Evolutionary conservation across 306 rosid genomes (phyloP).

Genomic region (Phaseolus lunatus): DNA sequence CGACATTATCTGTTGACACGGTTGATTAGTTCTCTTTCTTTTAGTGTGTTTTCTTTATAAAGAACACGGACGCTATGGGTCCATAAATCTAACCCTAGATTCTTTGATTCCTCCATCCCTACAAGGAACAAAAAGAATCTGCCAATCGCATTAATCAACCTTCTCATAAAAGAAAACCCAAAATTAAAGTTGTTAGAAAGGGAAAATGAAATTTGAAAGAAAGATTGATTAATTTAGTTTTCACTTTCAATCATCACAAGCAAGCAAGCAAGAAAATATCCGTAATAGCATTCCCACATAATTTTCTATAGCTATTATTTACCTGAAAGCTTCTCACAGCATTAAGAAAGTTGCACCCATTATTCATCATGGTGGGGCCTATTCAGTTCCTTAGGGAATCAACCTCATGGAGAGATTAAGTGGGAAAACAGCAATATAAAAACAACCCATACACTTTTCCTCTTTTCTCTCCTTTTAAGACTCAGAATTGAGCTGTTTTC

Average conservation of each 20-base stretch:
- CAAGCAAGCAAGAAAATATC: slow-evolving; percentile 54
- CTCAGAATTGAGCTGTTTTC: slow-evolving; percentile 68
- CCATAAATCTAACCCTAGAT: slow-evolving; percentile 83
- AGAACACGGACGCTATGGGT: slow-evolving; percentile 51
- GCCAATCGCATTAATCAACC: slow-evolving; percentile 65
- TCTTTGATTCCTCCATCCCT: slow-evolving; percentile 89
- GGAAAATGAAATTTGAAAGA: slow-evolving; percentile 40
- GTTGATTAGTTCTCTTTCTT: slow-evolving; percentile 51
- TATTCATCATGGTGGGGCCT: slow-evolving; percentile 76
- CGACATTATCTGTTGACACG: slow-evolving; percentile 42
- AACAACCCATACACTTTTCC: slow-evolving; percentile 88
- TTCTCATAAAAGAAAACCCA: slow-evolving; percentile 48
- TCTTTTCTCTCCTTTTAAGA: slow-evolving; percentile 90
- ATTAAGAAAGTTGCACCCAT: slow-evolving; percentile 68
- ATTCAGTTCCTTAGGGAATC: slow-evolving; percentile 71
- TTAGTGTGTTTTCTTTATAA: slow-evolving; percentile 46
- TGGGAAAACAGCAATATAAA: slow-evolving; percentile 77
- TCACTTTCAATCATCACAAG: slow-evolving; percentile 62
- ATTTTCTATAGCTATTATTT: slow-evolving; percentile 25
- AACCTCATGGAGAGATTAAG: slow-evolving; percentile 47
- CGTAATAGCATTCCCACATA: slow-evolving; percentile 54
- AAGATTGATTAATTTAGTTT: slow-evolving; percentile 53
- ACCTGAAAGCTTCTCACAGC: slow-evolving; percentile 53
- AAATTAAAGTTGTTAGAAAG: slow-evolving; percentile 35
- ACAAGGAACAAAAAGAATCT: slow-evolving; percentile 94